Base-by-base conservation (phyloP, 1,284 basidiomycete genomes). In the Ustilago bromivora region DNA sequence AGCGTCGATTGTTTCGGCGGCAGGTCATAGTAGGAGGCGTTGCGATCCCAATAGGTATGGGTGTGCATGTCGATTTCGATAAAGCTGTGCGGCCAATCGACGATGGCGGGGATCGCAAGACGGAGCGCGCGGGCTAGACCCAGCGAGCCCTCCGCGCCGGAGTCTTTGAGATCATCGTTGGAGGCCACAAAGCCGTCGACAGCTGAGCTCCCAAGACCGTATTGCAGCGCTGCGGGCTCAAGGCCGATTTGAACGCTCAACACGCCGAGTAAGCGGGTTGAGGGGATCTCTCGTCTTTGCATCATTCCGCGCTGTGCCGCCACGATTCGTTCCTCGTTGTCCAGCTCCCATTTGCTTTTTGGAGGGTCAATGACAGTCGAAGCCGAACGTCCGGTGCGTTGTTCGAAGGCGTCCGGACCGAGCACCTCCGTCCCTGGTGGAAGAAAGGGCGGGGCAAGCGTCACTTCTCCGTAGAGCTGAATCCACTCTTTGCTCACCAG, bases 131-230 rank as follows among this genome's bases (percentile, higher is more conserved):
- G 57, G 3, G 75, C 66, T 41, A 77, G 52, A 34, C 49, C 40
- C 13, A 73, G 60, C 15, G 70, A 54, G 38, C 70, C 70, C 41
- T 57, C 60, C 31, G 59, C 66, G 8, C 51, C 56, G 4, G 66
- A 64, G 52, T 66, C 38, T 47, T 69, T 72, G 49, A 77, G 63
- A 40, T 77, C 75, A 12, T 38, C 49, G 28, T 55, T 61, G 31
- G 63, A 57, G 2, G n/a, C 70, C 7, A 77, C 66, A 41, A 77
- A 77, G 54, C 75, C 75, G 40, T 77, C 75, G n/a, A 59, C 75
- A 1, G 54, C 8, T 4, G 57, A 64, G 35, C 73, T 54, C 11
- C 54, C 61, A 3, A 59, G 49, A 35, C 75, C 75, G 34, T 77
- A 77, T 47, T 60, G 70, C 28, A 77, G 55, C 23, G 75, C 75